Conservation (phyloP, 1,139 yeast species). For the Diutina scorzettiae region DNA sequence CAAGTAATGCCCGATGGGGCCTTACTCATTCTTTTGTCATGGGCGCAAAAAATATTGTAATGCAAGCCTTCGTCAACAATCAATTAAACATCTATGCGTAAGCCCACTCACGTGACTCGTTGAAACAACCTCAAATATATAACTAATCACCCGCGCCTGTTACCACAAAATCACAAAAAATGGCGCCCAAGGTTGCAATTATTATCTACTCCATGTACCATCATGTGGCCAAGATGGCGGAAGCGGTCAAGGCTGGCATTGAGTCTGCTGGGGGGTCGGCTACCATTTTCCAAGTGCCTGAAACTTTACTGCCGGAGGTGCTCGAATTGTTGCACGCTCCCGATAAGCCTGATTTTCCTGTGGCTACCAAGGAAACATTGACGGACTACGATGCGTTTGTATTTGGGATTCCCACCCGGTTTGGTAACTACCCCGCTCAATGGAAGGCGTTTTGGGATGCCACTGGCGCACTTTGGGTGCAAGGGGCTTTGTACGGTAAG, state of each 20-base stretch:
- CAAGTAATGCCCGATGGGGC: too few relatives aligned
- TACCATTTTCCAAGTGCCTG: constrained; percentile 26
- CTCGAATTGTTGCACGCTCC: constrained; percentile 30
- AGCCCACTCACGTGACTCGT: too few relatives aligned
- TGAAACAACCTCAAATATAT: background rate
- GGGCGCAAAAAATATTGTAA: too few relatives aligned
- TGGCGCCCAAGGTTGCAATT: constrained; percentile 26
- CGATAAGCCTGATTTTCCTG: constrained; percentile 55
- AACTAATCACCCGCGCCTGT: too few relatives aligned
- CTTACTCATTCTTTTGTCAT: too few relatives aligned
- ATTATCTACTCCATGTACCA: constrained; percentile 27
- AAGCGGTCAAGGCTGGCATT: constrained; percentile 23
- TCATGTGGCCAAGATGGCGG: constrained; percentile 25
- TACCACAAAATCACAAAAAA: too few relatives aligned
- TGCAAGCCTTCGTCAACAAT: too few relatives aligned
- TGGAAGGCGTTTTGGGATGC: constrained; percentile 73
- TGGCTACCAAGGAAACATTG: constrained; percentile 51
- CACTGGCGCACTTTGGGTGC: constrained; percentile 77
- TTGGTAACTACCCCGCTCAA: constrained; percentile 74
- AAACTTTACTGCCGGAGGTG: constrained; percentile 21
- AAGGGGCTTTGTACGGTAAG: constrained; percentile 65
- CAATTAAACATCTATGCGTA: too few relatives aligned
- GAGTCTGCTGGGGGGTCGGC: constrained; percentile 28
- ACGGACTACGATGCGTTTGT: constrained; percentile 59
- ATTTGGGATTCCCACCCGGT: constrained; percentile 79